phyloP scores from a whole-genome alignment of 371 early-diverging fungal species.

The Apophysomyces trapeziformis region DNA sequence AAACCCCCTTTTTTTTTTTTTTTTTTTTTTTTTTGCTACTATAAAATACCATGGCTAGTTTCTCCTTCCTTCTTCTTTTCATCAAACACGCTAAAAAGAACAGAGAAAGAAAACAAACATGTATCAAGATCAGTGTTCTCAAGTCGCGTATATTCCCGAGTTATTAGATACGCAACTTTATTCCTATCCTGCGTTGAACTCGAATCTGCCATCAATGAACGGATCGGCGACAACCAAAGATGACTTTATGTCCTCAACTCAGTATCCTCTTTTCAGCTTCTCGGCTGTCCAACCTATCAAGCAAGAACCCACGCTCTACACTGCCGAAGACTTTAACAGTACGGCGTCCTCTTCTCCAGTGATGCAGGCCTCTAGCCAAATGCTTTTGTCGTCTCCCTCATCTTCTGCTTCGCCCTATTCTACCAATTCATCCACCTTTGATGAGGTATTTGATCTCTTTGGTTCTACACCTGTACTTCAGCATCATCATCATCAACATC shows the following conservation, averaged over 20 bases:
- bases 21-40: not conserved
- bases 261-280: not conserved
- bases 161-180: not conserved
- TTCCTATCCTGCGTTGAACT: not conserved
- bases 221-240: not conserved
- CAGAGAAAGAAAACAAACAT: not conserved
- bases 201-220: not conserved
- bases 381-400: not conserved
- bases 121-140: slow-evolving; percentile 7
- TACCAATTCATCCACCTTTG: not conserved
- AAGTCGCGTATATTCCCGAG: not conserved
- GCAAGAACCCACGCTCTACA: not conserved
- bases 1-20: not conserved
- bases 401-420: not conserved
- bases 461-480: not conserved
- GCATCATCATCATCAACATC: slow-evolving; percentile 14
- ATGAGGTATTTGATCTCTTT: not conserved
- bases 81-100: not conserved
- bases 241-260: not conserved
- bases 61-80: not conserved
- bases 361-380: not conserved
- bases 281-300: not conserved
- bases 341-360: not conserved
- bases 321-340: not conserved
- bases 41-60: not conserved